phyloP scores from a whole-genome alignment of 2,329 filamentous ascomycete species.

The Gaeumannomyces tritici region DNA sequence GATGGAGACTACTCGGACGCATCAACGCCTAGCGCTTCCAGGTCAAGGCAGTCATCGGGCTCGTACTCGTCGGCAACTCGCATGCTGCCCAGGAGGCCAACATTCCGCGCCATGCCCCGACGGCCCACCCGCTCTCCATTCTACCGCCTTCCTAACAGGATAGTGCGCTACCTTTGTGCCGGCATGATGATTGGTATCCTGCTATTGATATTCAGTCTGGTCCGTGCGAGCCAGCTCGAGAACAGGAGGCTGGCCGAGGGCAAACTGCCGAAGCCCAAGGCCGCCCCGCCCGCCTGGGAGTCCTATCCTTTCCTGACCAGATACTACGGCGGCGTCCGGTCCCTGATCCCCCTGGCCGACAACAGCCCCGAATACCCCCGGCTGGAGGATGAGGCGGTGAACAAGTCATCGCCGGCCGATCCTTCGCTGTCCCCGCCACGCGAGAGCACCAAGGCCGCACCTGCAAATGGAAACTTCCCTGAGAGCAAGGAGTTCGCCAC shows the following conservation, averaged over 20 bases:
- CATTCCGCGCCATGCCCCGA: constrained; percentile 18
- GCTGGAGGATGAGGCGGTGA: constrained; percentile 45
- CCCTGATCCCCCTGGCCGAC: constrained; percentile 52
- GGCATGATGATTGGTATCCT: constrained; percentile 59
- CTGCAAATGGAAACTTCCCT: constrained; percentile 16
- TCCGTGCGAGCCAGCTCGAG: constrained; percentile 63
- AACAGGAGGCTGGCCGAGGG: constrained; percentile 50
- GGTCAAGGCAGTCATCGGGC: constrained; percentile 43
- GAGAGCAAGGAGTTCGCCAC: constrained; percentile 42
- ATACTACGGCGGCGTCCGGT: constrained; percentile 82
- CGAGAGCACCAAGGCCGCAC: constrained; percentile 8
- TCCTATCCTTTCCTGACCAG: constrained; percentile 74
- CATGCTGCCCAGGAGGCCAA: constrained; percentile 31
- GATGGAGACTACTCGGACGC: constrained; percentile 28
- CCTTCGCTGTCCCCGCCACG: constrained; percentile 1
- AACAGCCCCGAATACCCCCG: constrained; percentile 77
- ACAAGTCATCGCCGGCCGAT: constrained; percentile 15
- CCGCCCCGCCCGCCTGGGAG: constrained; percentile 69
- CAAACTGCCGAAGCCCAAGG: constrained; percentile 47
- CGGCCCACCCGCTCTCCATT: constrained; percentile 25
- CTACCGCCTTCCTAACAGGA: constrained; percentile 60
- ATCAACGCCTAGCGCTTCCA: constrained; percentile 33
- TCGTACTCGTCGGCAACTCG: constrained; percentile 30
- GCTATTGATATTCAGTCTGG: constrained; percentile 67
- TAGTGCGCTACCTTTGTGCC: constrained; percentile 71